phyloP scores from a whole-genome alignment of 2,329 filamentous ascomycete genomes.

The Dothidotthia symphoricarpi region DNA sequence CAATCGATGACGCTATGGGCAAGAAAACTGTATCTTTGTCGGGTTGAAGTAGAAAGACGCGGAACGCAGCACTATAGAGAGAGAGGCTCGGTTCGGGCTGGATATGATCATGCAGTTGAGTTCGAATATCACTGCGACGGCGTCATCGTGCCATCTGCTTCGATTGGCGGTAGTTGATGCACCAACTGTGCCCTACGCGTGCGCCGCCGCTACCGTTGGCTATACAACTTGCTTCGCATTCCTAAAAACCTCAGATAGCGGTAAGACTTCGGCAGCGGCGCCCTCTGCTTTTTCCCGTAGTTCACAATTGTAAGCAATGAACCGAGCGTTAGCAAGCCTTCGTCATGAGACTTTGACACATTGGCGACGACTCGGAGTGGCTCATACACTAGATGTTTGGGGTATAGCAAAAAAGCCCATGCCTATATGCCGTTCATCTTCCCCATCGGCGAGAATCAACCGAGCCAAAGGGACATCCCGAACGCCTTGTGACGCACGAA shows the following conservation, averaged over 20 bases:
- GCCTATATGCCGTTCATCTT: slow-evolving; percentile 43
- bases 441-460: slow-evolving; percentile 35
- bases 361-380: slow-evolving; percentile 40
- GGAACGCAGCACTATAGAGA: slow-evolving; percentile 29
- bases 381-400: slow-evolving; percentile 29
- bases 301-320: slow-evolving; percentile 37
- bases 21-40: slow-evolving; percentile 31
- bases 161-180: not conserved
- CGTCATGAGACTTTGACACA: slow-evolving; percentile 37
- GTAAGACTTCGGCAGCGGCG: slow-evolving; percentile 33
- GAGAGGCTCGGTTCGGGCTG: slow-evolving; percentile 24
- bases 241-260: too few relatives aligned
- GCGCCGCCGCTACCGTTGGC: too few relatives aligned
- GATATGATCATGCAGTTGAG: too few relatives aligned
- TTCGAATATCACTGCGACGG: too few relatives aligned
- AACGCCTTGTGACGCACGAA: slow-evolving; percentile 32
- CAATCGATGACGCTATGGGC: slow-evolving; percentile 37
- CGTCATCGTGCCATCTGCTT: too few relatives aligned
- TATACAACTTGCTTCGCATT: too few relatives aligned
- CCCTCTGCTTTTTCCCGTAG: slow-evolving; percentile 35
- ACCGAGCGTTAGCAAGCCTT: slow-evolving; percentile 24
- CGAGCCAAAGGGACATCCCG: slow-evolving; percentile 38
- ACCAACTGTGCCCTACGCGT: slow-evolving; percentile 18
- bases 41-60: slow-evolving; percentile 27
- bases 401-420: slow-evolving; percentile 13